Evolutionary conservation across 2,329 filamentous ascomycete genomes (phyloP).

Genomic region (Fusarium azukiicola): DNA sequence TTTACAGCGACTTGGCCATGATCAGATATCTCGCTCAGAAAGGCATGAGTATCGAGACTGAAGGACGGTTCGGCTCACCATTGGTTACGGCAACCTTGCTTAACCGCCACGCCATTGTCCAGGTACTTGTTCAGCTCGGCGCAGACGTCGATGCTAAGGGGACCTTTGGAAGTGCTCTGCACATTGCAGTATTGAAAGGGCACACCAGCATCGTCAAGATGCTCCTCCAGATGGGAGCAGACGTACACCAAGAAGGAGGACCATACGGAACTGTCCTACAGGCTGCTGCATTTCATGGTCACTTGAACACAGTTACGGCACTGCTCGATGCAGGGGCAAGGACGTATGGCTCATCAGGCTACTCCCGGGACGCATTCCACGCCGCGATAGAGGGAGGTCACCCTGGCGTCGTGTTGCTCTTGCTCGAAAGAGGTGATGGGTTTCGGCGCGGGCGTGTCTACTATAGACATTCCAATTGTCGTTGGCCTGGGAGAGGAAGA

Average conservation of each 20-base stretch:
- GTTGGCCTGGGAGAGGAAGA: no score
- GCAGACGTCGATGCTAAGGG: slow-evolving; percentile 8
- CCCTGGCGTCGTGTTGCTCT: slow-evolving; percentile 19
- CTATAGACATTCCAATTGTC: no score
- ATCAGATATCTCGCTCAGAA: slow-evolving; percentile 10
- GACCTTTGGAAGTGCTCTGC: slow-evolving; percentile 16
- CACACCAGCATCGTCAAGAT: slow-evolving; percentile 4
- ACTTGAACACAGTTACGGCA: background rate
- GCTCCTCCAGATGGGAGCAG: slow-evolving; percentile 12
- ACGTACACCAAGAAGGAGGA: slow-evolving; percentile 17
- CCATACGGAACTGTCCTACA: slow-evolving; percentile 14
- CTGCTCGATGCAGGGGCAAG: slow-evolving; percentile 19
- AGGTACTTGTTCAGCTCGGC: slow-evolving; percentile 22
- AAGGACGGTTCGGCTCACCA: slow-evolving; percentile 36
- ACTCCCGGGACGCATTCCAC: slow-evolving; percentile 25
- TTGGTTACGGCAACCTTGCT: slow-evolving; percentile 26
- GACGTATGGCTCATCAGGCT: background rate
- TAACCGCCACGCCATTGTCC: background rate
- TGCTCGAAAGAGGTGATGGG: slow-evolving; percentile 12
- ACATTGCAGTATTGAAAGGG: slow-evolving; percentile 26
- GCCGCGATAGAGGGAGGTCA: slow-evolving; percentile 36
- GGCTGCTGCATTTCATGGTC: slow-evolving; percentile 31
- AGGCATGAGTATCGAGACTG: slow-evolving; percentile 25
- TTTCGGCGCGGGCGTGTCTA: background rate
- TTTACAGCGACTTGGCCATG: background rate